phyloP scores from a whole-genome alignment of 1,284 basidiomycete species.

The Takashimella koratensis region DNA sequence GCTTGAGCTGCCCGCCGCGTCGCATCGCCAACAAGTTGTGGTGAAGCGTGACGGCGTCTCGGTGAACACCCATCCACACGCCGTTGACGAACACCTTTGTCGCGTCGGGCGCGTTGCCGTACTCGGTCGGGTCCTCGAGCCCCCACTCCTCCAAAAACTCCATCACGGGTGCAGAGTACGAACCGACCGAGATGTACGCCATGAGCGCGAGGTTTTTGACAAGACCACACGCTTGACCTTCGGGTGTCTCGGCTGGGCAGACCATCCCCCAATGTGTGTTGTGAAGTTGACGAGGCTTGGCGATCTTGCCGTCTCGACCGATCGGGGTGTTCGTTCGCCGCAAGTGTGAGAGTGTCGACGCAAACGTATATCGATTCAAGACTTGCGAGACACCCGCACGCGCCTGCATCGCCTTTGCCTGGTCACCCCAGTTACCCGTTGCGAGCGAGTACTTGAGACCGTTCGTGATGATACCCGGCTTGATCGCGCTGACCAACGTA shows the following conservation, averaged over 20 bases:
- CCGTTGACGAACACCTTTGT: constrained; percentile 99
- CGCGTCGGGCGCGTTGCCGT: constrained; percentile 73
- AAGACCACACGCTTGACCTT: constrained; percentile 98
- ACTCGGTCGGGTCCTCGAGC: constrained; percentile 85
- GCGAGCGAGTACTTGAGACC: constrained; percentile 97
- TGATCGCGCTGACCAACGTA: constrained; percentile 85
- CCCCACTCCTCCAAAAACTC: constrained; percentile 99
- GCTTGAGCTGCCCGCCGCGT: constrained; percentile 90
- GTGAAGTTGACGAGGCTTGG: constrained; percentile 97
- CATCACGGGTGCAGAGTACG: constrained; percentile 91
- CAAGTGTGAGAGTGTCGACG: constrained; percentile 95
- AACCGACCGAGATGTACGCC: constrained; percentile 97
- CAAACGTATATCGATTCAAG: constrained; percentile 96
- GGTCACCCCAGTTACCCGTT: constrained; percentile 99
- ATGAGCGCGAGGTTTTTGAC: constrained; percentile 98
- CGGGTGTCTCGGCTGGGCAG: constrained; percentile 96
- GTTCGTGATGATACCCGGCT: constrained; percentile 95
- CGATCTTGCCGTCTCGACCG: constrained; percentile 97
- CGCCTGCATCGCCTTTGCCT: constrained; percentile 96
- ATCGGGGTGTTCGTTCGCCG: constrained; percentile 98
- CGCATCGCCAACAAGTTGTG: constrained; percentile 89
- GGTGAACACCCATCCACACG: constrained; percentile 99
- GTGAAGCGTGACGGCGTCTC: constrained; percentile 86
- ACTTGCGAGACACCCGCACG: constrained; percentile 99
- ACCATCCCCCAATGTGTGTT: constrained; percentile 99